These are phyloP conservation scores for Stemphylium vesicarium DNA, from an alignment of 2,329 filamentous ascomycete genomes.

Conservation along the genomic window DNA sequence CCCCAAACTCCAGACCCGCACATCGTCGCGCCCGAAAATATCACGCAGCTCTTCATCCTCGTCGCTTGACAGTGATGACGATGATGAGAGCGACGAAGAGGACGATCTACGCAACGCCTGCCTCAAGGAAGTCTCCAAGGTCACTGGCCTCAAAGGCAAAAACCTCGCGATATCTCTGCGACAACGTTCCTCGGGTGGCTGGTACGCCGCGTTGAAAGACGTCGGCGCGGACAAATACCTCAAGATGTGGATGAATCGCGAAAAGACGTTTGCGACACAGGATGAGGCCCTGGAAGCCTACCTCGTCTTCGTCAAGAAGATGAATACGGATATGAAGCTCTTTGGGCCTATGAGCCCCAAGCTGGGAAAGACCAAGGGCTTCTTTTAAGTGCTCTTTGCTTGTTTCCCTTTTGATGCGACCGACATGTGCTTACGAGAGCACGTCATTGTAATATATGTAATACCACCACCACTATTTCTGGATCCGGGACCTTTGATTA, in stretches of 20 bases:
- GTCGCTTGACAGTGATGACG: conserved; percentile 6
- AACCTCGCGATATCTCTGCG: conserved; percentile 28
- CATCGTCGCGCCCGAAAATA: conserved; percentile 11
- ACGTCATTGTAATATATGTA: conserved; percentile 9
- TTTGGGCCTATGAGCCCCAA: conserved; percentile 28
- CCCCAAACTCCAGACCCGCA: conserved; percentile 7
- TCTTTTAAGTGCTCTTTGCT: neutral
- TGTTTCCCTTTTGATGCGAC: neutral
- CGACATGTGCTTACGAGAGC: conserved; percentile 5
- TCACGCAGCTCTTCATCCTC: conserved; percentile 5
- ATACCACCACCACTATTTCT: neutral
- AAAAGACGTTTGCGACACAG: conserved; percentile 30
- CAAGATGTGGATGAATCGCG: conserved; percentile 40
- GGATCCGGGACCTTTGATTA: neutral
- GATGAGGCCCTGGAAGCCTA: conserved; percentile 35
- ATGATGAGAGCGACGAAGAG: conserved; percentile 6
- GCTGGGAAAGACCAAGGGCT: conserved; percentile 13
- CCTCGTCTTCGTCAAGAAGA: conserved; percentile 32
- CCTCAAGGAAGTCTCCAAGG: conserved; percentile 20
- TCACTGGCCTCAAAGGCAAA: conserved; percentile 33
- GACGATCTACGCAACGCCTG: conserved; percentile 12
- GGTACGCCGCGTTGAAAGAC: conserved; percentile 39
- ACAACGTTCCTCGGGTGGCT: conserved; percentile 28
- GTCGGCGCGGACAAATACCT: conserved; percentile 34
- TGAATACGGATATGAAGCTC: conserved; percentile 29